Evolutionary conservation across 495 filamentous ascomycete genomes (phyloP).

Genomic region (Diplogelasinospora grovesii): DNA sequence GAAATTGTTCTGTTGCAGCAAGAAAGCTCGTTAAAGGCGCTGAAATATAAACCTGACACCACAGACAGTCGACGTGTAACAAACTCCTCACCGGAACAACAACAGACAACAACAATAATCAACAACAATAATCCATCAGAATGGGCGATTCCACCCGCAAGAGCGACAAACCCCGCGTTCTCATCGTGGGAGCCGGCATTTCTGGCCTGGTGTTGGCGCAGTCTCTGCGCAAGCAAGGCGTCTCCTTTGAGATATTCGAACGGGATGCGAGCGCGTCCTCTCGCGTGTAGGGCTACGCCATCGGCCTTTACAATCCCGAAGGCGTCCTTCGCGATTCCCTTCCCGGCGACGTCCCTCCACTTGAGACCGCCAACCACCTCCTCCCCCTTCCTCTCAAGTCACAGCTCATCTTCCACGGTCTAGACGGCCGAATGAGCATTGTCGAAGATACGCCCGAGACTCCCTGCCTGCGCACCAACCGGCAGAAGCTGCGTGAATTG

Average conservation of each 20-base stretch:
- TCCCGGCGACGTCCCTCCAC: slow-evolving; percentile 10
- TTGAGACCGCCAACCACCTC: slow-evolving; percentile 19
- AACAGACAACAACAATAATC: too few species aligned
- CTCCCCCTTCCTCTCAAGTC: slow-evolving; percentile 42
- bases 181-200: slow-evolving; percentile 30
- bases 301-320: slow-evolving; percentile 43
- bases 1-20: too few species aligned
- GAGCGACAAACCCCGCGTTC: slow-evolving; percentile 7
- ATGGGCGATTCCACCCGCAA: not conserved
- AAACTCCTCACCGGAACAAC: too few species aligned
- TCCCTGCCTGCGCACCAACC: slow-evolving; percentile 42
- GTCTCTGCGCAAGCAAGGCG: slow-evolving; percentile 42
- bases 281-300: slow-evolving; percentile 45
- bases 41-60: too few species aligned
- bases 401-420: slow-evolving; percentile 31
- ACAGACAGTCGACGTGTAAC: too few species aligned
- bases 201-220: slow-evolving; percentile 32
- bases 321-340: slow-evolving; percentile 22
- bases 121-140: too few species aligned
- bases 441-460: slow-evolving; percentile 22
- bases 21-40: too few species aligned
- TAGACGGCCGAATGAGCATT: slow-evolving; percentile 1
- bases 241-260: slow-evolving; percentile 47
- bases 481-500: slow-evolving; percentile 27
- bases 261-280: slow-evolving; percentile 30